These are phyloP conservation scores for Aspergillus olivimuriae DNA, from an alignment of 495 filamentous ascomycete genomes.

Conservation along the genomic window DNA sequence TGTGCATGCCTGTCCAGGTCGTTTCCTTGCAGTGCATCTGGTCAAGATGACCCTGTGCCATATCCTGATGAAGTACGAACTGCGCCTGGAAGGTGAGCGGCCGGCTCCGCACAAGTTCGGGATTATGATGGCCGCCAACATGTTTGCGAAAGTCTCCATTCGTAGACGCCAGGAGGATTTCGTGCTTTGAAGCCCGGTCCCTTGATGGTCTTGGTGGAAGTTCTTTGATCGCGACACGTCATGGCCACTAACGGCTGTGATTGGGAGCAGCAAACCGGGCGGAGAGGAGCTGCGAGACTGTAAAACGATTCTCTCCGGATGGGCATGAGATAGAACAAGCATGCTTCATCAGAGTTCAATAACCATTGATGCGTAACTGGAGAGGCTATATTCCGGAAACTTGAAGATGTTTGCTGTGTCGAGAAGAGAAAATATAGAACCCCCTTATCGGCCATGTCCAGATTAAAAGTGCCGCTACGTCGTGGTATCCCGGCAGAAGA, in stretches of 20 bases:
- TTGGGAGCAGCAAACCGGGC: too few relatives aligned
- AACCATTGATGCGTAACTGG: too few relatives aligned
- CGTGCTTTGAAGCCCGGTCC: not conserved
- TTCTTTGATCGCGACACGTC: not conserved
- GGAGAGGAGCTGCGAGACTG: too few relatives aligned
- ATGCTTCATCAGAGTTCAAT: too few relatives aligned
- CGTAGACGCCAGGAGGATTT: not conserved
- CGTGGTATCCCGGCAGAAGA: too few relatives aligned
- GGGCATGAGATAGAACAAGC: too few relatives aligned
- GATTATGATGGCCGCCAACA: not conserved
- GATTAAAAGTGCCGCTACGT: too few relatives aligned
- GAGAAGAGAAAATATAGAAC: too few relatives aligned
- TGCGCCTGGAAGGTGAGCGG: not conserved
- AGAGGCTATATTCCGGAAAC: too few relatives aligned
- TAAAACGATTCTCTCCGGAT: too few relatives aligned
- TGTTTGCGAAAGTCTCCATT: not conserved
- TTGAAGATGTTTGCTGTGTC: too few relatives aligned
- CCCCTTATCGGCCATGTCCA: too few relatives aligned
- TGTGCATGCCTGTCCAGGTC: not conserved
- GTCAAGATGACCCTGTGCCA: not conserved
- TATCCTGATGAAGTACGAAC: not conserved
- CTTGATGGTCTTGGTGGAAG: not conserved
- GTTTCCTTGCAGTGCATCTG: not conserved
- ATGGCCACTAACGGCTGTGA: not conserved
- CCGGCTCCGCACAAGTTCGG: not conserved